Percentiles rank a stretch among this genome's conserved stretches.
Conservation (phyloP, 2,329 filamentous ascomycete species). For the Blastomyces silverae region DNA sequence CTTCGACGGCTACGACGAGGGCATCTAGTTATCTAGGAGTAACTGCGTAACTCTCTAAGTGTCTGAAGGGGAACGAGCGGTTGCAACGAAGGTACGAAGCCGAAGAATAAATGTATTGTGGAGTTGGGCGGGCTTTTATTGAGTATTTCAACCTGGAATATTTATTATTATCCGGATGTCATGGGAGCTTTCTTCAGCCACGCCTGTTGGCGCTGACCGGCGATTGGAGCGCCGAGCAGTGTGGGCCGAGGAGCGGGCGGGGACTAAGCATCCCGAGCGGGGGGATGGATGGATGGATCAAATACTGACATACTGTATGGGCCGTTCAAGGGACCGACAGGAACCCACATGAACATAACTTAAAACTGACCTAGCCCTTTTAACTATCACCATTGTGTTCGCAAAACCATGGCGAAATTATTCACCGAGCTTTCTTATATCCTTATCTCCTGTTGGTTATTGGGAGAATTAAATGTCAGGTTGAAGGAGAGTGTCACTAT, state of each 20-base stretch:
- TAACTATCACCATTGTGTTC: background rate
- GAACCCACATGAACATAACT: background rate
- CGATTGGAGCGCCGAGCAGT: background rate
- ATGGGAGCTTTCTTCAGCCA: background rate
- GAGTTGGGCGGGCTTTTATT: background rate
- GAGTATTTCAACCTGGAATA: too few species aligned
- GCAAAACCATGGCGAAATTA: background rate
- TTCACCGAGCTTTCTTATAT: background rate
- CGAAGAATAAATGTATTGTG: background rate
- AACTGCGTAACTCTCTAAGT: background rate
- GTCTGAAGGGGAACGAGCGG: constrained; percentile 46
- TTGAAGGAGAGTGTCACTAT: background rate
- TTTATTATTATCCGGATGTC: too few species aligned
- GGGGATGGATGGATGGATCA: too few species aligned
- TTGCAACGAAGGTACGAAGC: background rate
- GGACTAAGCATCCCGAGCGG: too few species aligned
- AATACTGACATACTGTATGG: too few species aligned
- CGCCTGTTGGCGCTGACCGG: background rate
- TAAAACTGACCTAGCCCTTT: background rate
- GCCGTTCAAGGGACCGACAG: too few species aligned
- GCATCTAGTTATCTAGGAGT: background rate
- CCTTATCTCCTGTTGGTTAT: background rate
- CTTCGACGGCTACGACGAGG: background rate
- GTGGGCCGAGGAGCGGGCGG: background rate
- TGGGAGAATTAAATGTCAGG: background rate